Conservation (phyloP, 805 yeast species). For the Sugiyamaella qingdaonensis region DNA sequence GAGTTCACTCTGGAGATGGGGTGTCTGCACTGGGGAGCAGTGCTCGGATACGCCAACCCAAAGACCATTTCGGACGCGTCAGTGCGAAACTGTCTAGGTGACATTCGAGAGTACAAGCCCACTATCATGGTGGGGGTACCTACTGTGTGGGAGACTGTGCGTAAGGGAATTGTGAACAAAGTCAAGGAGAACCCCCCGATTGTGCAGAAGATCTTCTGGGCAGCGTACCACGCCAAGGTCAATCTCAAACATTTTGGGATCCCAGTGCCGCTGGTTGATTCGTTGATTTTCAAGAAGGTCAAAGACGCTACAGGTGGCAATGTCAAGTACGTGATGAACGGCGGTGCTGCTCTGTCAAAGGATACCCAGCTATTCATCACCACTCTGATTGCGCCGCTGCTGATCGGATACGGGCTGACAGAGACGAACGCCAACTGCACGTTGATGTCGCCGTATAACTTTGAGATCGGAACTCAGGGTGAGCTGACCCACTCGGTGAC, state of each 20-base stretch:
- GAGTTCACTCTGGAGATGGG: constrained; percentile 85
- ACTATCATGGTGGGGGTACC: constrained; percentile 98
- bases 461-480: constrained; percentile 78
- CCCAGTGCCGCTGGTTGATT: constrained; percentile 76
- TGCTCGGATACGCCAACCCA: constrained; percentile 85
- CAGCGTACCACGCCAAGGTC: constrained; percentile 71
- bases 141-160: constrained; percentile 94
- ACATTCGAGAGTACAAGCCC: constrained; percentile 81
- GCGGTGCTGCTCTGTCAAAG: constrained; percentile 84
- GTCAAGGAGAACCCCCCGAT: constrained; percentile 60
- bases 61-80: constrained; percentile 84
- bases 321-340: constrained; percentile 68
- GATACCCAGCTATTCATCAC: constrained; percentile 81
- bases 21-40: constrained; percentile 83
- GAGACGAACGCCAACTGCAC: constrained; percentile 91
- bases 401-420: constrained; percentile 93
- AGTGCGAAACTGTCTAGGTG: constrained; percentile 81
- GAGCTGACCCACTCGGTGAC: constrained; percentile 78
- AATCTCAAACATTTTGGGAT: constrained; percentile 58
- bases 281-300: constrained; percentile 75
- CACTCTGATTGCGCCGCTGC: constrained; percentile 74
- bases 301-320: constrained; percentile 94
- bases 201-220: constrained; percentile 83
- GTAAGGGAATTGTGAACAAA: constrained; percentile 84
- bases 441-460: constrained; percentile 57